A percentile compares a stretch with the other conserved stretches of the same genome.
Conservation (phyloP, 495 filamentous ascomycete genomes). For the Xeromyces bisporus region DNA sequence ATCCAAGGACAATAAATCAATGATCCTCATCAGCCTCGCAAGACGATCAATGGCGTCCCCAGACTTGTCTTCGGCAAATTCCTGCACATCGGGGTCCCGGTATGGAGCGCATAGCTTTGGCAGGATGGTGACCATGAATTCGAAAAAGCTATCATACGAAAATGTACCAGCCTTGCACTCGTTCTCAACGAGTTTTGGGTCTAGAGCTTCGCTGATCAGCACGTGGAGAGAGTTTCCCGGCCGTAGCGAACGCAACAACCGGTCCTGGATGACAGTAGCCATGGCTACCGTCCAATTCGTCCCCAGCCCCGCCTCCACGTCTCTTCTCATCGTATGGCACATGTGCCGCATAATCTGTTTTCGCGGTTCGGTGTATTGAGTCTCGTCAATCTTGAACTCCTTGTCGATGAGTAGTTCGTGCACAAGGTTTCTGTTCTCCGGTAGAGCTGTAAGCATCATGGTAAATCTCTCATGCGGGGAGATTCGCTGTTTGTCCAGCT, state of each 20-base stretch:
- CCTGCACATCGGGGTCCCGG: slow-evolving; percentile 69
- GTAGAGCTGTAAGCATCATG: slow-evolving; percentile 46
- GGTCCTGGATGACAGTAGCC: slow-evolving; percentile 69
- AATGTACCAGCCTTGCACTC: slow-evolving; percentile 72
- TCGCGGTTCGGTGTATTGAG: slow-evolving; percentile 30
- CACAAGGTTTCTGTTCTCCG: slow-evolving; percentile 68
- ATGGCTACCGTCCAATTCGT: slow-evolving; percentile 65
- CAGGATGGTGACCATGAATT: slow-evolving; percentile 74
- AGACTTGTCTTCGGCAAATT: slow-evolving; percentile 52
- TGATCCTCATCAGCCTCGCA: slow-evolving; percentile 65
- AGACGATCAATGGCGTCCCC: slow-evolving; percentile 73
- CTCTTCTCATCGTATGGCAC: slow-evolving; percentile 59
- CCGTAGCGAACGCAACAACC: slow-evolving; percentile 65
- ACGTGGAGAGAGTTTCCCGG: slow-evolving; percentile 66
- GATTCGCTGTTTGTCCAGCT: slow-evolving; percentile 20
- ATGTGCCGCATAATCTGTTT: slow-evolving; percentile 43
- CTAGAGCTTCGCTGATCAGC: slow-evolving; percentile 71
- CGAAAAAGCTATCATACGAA: slow-evolving; percentile 86
- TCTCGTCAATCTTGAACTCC: slow-evolving; percentile 49
- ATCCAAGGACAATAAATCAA: slow-evolving; percentile 84
- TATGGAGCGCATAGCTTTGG: slow-evolving; percentile 88
- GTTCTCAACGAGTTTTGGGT: slow-evolving; percentile 54
- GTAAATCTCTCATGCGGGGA: slow-evolving; percentile 31
- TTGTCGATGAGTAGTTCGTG: slow-evolving; percentile 88
- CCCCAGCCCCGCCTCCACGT: slow-evolving; percentile 53